Conservation (phyloP, 129 eudicot genomes). For the Saposhnikovia divaricata region DNA sequence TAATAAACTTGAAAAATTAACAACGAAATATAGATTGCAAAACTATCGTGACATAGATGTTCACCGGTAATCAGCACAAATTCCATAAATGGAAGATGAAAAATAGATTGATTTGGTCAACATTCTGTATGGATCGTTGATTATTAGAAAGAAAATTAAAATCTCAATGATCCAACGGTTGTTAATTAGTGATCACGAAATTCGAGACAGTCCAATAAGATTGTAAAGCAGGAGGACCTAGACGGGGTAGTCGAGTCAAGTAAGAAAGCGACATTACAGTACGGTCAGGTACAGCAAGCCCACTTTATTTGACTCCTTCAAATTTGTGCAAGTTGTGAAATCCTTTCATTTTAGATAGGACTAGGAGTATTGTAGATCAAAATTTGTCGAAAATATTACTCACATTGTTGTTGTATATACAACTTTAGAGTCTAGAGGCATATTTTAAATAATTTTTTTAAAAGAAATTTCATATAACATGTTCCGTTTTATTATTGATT, state of each 20-base stretch:
- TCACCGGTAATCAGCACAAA: not conserved
- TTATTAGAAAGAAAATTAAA: not conserved
- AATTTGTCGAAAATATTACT: no score
- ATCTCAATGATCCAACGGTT: not conserved
- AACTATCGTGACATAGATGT: not conserved
- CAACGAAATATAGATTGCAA: no score
- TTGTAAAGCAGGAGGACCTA: not conserved
- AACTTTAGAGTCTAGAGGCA: no score
- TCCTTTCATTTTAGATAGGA: no score
- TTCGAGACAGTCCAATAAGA: not conserved
- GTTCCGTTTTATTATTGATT: no score
- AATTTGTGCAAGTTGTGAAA: not conserved
- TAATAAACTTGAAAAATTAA: no score
- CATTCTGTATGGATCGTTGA: not conserved
- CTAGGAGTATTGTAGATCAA: no score
- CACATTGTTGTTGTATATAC: no score
- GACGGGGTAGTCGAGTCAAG: not conserved
- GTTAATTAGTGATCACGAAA: not conserved
- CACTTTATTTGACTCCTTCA: conserved; percentile 1
- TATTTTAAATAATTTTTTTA: no score
- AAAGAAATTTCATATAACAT: no score
- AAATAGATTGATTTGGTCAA: not conserved
- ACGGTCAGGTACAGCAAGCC: conserved; percentile 1
- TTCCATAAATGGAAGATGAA: not conserved
- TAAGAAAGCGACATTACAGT: conserved; percentile 5